Conservation (phyloP, 2,329 filamentous ascomycete genomes). For the Fusarium staphyleae region DNA sequence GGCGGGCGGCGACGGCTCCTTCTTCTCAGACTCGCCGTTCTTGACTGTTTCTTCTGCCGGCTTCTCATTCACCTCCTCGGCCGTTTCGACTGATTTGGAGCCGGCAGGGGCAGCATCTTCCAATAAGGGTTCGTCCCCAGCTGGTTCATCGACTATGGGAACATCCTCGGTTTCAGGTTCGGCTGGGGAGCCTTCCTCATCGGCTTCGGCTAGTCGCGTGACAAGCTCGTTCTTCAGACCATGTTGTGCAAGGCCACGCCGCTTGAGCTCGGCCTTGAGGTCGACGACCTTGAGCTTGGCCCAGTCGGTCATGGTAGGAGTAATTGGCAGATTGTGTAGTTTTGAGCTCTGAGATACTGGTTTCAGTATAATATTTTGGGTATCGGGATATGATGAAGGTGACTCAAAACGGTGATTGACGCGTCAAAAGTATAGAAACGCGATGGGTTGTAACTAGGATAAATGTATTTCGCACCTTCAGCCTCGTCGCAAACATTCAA, state of each 20-base stretch:
- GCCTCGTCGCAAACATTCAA: constrained; percentile 38
- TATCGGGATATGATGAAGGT: not conserved
- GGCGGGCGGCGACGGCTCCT: not conserved
- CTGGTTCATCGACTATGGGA: constrained; percentile 8
- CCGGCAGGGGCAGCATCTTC: constrained; percentile 3
- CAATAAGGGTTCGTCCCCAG: constrained; percentile 5
- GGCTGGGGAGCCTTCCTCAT: constrained; percentile 13
- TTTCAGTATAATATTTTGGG: not conserved
- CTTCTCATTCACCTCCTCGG: constrained; percentile 16
- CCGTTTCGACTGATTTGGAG: constrained; percentile 2
- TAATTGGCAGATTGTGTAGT: constrained; percentile 9
- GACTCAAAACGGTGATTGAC: not conserved
- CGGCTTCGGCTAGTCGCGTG: constrained; percentile 59
- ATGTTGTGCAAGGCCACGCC: constrained; percentile 70
- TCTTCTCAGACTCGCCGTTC: not conserved
- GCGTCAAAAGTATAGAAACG: constrained; percentile 3
- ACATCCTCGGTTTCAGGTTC: constrained; percentile 21
- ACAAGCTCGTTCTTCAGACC: constrained; percentile 78
- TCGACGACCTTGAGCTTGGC: constrained; percentile 74
- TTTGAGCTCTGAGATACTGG: constrained; percentile 1
- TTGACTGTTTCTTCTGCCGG: constrained; percentile 3
- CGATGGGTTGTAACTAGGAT: constrained; percentile 8
- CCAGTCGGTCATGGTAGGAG: constrained; percentile 58
- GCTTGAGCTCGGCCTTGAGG: constrained; percentile 77
- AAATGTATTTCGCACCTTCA: constrained; percentile 24